phyloP scores from a whole-genome alignment of 2,329 filamentous ascomycete species.

The Mariannaea sp. region DNA sequence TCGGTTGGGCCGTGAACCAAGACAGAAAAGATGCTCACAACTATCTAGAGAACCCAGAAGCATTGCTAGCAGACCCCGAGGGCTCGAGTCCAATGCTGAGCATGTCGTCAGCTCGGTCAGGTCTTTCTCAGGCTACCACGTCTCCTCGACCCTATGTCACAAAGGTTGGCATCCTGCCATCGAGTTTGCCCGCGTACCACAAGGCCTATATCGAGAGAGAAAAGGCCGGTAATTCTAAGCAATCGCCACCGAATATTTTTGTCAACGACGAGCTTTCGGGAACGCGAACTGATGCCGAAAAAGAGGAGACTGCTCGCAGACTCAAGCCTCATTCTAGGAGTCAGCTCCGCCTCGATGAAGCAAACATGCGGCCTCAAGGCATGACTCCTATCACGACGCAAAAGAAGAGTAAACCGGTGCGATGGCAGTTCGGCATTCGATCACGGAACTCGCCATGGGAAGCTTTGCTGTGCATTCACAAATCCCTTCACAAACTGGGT shows the following conservation, averaged over 20 bases:
- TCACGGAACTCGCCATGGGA: conserved; percentile 94
- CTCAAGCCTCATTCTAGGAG: conserved; percentile 85
- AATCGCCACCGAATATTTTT: conserved; percentile 48
- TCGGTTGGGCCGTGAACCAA: too few relatives aligned
- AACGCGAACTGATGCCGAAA: conserved; percentile 70
- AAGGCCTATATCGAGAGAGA: conserved; percentile 83
- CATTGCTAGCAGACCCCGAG: conserved; percentile 43
- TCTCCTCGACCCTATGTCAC: conserved; percentile 67
- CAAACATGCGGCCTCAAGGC: conserved; percentile 61
- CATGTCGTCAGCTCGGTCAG: conserved; percentile 60
- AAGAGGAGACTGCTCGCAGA: conserved; percentile 78
- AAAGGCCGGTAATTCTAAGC: conserved; percentile 56
- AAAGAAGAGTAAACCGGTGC: conserved; percentile 79
- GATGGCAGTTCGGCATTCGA: conserved; percentile 98
- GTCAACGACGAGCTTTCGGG: conserved; percentile 54
- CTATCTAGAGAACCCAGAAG: conserved; percentile 43
- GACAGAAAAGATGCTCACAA: conserved; percentile 34
- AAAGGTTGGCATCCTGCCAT: conserved; percentile 90
- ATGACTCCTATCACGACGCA: conserved; percentile 66
- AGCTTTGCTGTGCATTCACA: conserved; percentile 93
- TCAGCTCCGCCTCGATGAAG: conserved; percentile 70
- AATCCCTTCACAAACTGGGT: conserved; percentile 83
- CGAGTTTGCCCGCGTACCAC: conserved; percentile 88
- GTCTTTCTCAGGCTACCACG: conserved; percentile 53
- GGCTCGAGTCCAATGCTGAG: conserved; percentile 57